A percentile compares a stretch with the other conserved stretches of the same genome.
Evolutionary conservation across 352 stramenopile genomes (phyloP).

Genomic region (Phytophthora chlamydospora): DNA sequence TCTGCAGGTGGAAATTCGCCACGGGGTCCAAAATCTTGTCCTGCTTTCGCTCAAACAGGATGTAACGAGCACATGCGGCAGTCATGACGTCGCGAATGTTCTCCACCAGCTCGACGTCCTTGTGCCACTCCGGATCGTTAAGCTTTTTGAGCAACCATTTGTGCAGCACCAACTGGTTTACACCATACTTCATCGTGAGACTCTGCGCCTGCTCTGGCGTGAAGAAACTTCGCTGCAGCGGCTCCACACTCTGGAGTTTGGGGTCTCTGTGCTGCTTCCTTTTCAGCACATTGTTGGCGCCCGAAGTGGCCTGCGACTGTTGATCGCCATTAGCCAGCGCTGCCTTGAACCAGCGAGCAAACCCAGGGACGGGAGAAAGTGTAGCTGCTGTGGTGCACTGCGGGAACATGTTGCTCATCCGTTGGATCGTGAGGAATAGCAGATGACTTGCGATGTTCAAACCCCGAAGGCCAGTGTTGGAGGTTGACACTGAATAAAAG

Average conservation of each 20-base stretch:
- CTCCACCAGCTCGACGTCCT: slow-evolving; percentile 51
- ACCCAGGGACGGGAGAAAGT: slow-evolving; percentile 80
- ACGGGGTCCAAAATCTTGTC: slow-evolving; percentile 86
- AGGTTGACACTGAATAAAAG: slow-evolving; percentile 88
- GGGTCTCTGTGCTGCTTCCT: slow-evolving; percentile 12
- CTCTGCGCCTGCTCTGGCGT: slow-evolving; percentile 51
- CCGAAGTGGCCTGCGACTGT: slow-evolving; percentile 20
- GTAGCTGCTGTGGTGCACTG: slow-evolving; percentile 72
- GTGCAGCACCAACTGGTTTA: slow-evolving; percentile 53
- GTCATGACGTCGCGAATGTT: slow-evolving; percentile 59
- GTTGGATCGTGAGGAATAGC: slow-evolving; percentile 84
- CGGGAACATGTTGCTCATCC: slow-evolving; percentile 70
- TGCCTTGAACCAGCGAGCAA: slow-evolving; percentile 69
- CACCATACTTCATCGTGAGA: slow-evolving; percentile 64
- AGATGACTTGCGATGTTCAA: slow-evolving; percentile 86
- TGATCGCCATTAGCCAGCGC: slow-evolving; percentile 41
- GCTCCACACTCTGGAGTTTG: slow-evolving; percentile 27
- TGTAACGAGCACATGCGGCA: slow-evolving; percentile 70
- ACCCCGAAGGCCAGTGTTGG: slow-evolving; percentile 76
- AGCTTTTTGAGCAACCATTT: slow-evolving; percentile 80
- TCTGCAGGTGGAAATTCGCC: slow-evolving; percentile 87
- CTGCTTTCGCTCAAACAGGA: slow-evolving; percentile 78
- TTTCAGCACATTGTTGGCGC: slow-evolving; percentile 28
- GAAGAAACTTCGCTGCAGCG: slow-evolving; percentile 53
- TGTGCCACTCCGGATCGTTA: slow-evolving; percentile 51